Evolutionary conservation across 129 eudicot genomes (phyloP), one percentile per base, ranked within the genome.

Genomic region (Sambucus nigra): DNA sequence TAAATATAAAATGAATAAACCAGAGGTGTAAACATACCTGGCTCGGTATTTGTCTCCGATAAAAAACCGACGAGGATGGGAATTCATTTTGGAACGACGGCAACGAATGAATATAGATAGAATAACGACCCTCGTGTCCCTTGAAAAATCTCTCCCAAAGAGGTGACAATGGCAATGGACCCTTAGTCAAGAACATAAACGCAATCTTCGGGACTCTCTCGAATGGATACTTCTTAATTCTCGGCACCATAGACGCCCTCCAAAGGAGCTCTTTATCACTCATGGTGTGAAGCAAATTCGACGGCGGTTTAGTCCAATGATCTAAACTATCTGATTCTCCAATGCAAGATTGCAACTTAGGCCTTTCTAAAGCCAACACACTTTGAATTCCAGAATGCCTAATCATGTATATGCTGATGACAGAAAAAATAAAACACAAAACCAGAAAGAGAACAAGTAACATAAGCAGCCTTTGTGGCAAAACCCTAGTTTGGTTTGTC

Each of bases 121-220:
- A 71, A 64, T 73, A 91, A 45, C 48, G 69, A 42, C 72, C 77
- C 31, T 69, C 67, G 26, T 86, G 81, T 44, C 98, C 98, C 57
- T 73, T 79, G 47, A 91, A 85, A 45, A 85, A 91, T 73, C 95
- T 86, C 76, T 82, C 95, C 98, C 98, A 91, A 16, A 91, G 75
- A 25, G 89, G 95, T 33, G 98, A 86, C 67, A 91, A 69, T 0
- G 94, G 95, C 66, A 91, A 61, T 29, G 98, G 98, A 15, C 98
- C 98, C 75, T 85, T 91, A 3, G 98, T 82, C 83, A 91, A 91
- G 84, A 91, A 91, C 98, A 91, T 85, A 68, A 91, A 91, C 0
- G 98, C 98, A 68, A 91, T 71, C 75, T 82, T 91, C 16, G 98
- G 94, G 44, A 74, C 79, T 73, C 98, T 79, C 5, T 52, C 16